Conservation (phyloP, 2,329 filamentous ascomycete genomes). For the Phialemoniopsis sp. region DNA sequence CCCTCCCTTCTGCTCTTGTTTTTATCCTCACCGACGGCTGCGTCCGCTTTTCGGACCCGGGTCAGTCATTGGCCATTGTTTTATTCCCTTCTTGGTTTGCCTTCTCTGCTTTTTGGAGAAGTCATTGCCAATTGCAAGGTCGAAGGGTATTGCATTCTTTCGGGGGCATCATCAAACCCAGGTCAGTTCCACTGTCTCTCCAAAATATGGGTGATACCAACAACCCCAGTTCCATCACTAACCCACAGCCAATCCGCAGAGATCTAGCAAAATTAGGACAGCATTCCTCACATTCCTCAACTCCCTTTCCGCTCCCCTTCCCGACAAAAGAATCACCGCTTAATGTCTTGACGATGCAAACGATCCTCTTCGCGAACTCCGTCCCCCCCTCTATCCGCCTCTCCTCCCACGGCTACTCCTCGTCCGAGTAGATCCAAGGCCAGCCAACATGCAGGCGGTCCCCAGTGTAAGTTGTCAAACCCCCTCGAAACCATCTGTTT, state of each 20-base stretch:
- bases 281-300: conserved; percentile 2
- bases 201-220: conserved; percentile 4
- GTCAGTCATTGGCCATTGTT: conserved; percentile 1
- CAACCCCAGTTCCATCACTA: conserved; percentile 6
- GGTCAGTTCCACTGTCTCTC: too few species aligned
- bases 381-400: conserved; percentile 22
- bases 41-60: neutral
- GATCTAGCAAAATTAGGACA: conserved; percentile 6
- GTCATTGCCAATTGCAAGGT: too few species aligned
- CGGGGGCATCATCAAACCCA: too few species aligned
- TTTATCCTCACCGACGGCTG: too few species aligned
- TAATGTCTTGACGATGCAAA: conserved; percentile 34
- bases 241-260: conserved; percentile 11
- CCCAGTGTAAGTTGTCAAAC: conserved; percentile 37
- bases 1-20: too few species aligned
- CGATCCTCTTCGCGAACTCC: conserved; percentile 22
- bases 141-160: too few species aligned
- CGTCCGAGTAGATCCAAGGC: conserved; percentile 11
- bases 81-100: neutral
- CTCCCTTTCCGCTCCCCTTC: neutral
- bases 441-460: conserved; percentile 31
- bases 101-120: neutral
- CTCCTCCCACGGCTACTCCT: conserved; percentile 19
- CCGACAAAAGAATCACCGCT: conserved; percentile 6
- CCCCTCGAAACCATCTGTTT: neutral